Evolutionary conservation across 805 yeast genomes (phyloP), one percentile per base, ranked within the genome.

Genomic region (Myxozyma sirexii): DNA sequence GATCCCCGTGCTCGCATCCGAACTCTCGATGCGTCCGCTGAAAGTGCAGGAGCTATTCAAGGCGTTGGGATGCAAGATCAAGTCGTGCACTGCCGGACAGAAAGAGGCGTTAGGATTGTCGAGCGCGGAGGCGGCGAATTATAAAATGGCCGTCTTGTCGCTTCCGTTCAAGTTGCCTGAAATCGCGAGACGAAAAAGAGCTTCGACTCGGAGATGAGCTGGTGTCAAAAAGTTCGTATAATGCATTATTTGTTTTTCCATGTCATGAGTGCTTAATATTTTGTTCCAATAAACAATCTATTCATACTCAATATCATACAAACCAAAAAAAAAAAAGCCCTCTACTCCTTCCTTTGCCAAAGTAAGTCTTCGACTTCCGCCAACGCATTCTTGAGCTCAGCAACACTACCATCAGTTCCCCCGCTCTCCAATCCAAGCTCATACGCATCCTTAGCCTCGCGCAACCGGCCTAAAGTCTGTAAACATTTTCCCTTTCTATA

Each of bases 81-180:
- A 88, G 74, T 80, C 84, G 54, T 85, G 90, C 35, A 82, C 91
- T 1, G 68, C 65, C 2, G 64, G 69, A 1, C 74, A 75, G 62
- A 72, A 74, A 19, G 71, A 70, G 50, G 75, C 71, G 4, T 70
- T 76, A 17, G 76, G 75, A 0, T 63, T 77, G 31, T 47, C 71
- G n/a, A 44, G 62, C 39, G 55, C 68, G 7, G 71, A 71, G 41
- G 73, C 75, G 13, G 72, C 83, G 8, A 79, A 84, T 39, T 86
- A 87, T 75, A 90, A 90, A 74, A 79, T 93, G 66, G 98, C 97
- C 2, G 75, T 83, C 17, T 80, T 94, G 74, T 85, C 82, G 72
- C 96, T 91, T 33, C 99, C 99, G 41, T 88, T 94, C 76, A 86
- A 84, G 71, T 78, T 90, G 53, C 99, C 99, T 6, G 66, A 62